Conservation (phyloP, 2,329 filamentous ascomycete genomes). For the Dactylellina parvicollis region DNA sequence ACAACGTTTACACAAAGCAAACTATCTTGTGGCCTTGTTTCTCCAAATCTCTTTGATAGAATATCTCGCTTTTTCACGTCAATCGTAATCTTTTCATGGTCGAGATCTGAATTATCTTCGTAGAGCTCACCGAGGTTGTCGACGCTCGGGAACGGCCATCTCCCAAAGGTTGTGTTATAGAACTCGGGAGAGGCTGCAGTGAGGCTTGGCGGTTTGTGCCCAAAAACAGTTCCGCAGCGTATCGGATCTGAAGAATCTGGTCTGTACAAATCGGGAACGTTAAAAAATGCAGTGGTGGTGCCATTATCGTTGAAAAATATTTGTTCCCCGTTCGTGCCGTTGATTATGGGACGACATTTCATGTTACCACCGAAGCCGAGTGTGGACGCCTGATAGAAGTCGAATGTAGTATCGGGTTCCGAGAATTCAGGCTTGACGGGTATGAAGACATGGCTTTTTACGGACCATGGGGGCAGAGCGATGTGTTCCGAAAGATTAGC, state of each 20-base stretch:
- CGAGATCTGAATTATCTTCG: slow-evolving; percentile 3
- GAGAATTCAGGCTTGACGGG: background rate
- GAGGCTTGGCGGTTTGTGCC: slow-evolving; percentile 5
- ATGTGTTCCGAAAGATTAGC: slow-evolving; percentile 10
- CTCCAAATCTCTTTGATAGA: background rate
- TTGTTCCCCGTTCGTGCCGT: slow-evolving; percentile 4
- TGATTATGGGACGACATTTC: slow-evolving; percentile 7
- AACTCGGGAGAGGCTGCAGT: background rate
- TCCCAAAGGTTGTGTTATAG: slow-evolving; percentile 11
- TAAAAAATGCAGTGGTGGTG: slow-evolving; percentile 12
- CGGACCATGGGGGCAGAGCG: slow-evolving; percentile 13
- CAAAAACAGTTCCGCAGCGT: slow-evolving; percentile 12
- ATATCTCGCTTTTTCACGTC: background rate
- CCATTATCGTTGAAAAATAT: background rate
- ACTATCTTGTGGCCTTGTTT: background rate
- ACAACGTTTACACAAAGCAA: slow-evolving; percentile 16
- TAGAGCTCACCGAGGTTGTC: slow-evolving; percentile 2
- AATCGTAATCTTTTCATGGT: background rate
- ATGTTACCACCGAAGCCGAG: slow-evolving; percentile 8
- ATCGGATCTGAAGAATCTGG: background rate
- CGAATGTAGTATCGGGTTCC: background rate
- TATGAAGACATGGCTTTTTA: background rate
- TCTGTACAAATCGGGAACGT: slow-evolving; percentile 3
- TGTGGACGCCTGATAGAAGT: background rate
- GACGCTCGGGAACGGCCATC: slow-evolving; percentile 21